Evolutionary conservation across 176 grass and related monocot genomes (phyloP), one percentile per base, ranked within the genome.

Genomic region (Bolboschoenus planiculmis): DNA sequence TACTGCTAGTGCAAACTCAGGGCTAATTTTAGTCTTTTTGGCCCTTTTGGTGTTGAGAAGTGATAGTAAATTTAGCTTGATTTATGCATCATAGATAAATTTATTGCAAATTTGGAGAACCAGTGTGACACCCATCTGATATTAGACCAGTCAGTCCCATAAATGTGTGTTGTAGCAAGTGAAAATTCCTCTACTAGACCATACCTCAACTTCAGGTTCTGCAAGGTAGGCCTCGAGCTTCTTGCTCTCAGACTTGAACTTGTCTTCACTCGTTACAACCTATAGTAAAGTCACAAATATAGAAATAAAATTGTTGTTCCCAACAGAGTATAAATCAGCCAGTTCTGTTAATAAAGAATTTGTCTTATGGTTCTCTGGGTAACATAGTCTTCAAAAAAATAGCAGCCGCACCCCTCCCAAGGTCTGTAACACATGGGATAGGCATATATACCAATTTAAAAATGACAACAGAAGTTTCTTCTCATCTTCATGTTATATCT

Each of bases 201-300:
- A 75, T 50, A 97, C 92, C 89, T 94, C 95, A 77, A 98, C 82
- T 89, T 98, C 95, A 81, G 95, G 95, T 39, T 94, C 95, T 84
- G 95, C 87, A 40, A 98, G 87, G 83, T 88, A 93, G 83, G 92
- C 88, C 55, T 92, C 90, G 83, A 98, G 88, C 82, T 94, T 98
- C 87, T 88, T 98, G 79, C 87, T 93, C 85, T 90, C 95, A 77
- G 85, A 80, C 85, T 79, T 93, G 65, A 98, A 98, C 74, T 93
- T 90, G 78, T 92, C 90, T 94, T 98, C 95, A 87, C 56, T 94
- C 53, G 89, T 97, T 80, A 90, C 90, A 78, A 94, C 90, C 95
- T 98, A 75, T 29, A 82, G 40, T 70, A 10, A 86, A 39, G 47
- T 47, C 1, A 84, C 81, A 65, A 27, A 18, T 61, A 58, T 29